Base-by-base conservation (phyloP, 2,329 filamentous ascomycete species). In the Colletotrichum gigasporum region DNA sequence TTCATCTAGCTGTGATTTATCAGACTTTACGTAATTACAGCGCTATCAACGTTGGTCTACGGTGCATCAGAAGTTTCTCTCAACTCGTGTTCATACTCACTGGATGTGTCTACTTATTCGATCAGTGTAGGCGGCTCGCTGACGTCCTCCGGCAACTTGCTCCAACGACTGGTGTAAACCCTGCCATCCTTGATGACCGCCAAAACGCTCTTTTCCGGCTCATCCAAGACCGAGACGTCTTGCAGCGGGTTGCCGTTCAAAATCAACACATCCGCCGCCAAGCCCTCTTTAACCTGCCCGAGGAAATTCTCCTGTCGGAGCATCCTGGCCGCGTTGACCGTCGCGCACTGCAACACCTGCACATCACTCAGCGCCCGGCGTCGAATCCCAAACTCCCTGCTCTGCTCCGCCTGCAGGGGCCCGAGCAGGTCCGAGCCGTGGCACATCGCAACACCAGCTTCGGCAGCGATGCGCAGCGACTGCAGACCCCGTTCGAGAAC, bases 151-250 rank as follows among this genome's bases (percentile, higher is more conserved):
- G 62, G 47, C 22, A 74, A n/a, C 10, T 55, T 67, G 20, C 53
- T 58, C 72, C 72, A 74, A 9, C 71, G 67, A 16, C 72, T 74
- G n/a, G 62, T 69, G 39, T 73, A 74, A n/a, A 76, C 78, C 18
- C 80, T 75, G 3, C 86, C 85, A 34, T 85, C 85, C 69, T 87
- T 87, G 48, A 88, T 76, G 1, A 87, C 84, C 2, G 77, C 81
- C 42, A 86, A 67, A 7, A 87, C 67, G 63, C 80, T 75, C 68
- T 78, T 76, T 51, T 86, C 80, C 2, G 80, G 80, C 39, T 75
- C 69, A 63, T 83, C 83, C 24, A 89, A 69, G 4, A 87, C 74
- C 0, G 77, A 76, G 16, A 88, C 79, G 69, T 88, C 80, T n/a
- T 86, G 79, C 53, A 89, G 71, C 2, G 86, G 86, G 68, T 87